phyloP scores from a whole-genome alignment of 2,329 filamentous ascomycete species.

The Piedraia hortae region DNA sequence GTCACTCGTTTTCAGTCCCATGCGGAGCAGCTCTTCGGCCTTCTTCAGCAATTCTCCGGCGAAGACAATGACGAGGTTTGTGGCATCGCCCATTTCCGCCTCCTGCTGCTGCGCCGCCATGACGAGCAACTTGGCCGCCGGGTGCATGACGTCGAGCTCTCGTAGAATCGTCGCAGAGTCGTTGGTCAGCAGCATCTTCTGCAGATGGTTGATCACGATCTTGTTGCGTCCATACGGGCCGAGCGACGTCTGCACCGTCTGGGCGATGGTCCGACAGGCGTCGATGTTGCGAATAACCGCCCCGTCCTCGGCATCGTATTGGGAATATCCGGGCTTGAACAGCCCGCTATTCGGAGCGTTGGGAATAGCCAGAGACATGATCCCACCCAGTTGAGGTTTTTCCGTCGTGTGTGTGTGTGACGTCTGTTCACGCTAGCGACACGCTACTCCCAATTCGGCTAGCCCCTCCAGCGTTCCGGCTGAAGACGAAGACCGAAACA shows the following conservation, averaged over 20 bases:
- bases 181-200: constrained; percentile 94
- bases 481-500: too few relatives aligned
- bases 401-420: too few relatives aligned
- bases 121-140: constrained; percentile 85
- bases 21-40: constrained; percentile 81
- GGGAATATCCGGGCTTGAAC: constrained; percentile 92
- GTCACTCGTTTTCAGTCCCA: constrained; percentile 96
- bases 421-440: too few relatives aligned
- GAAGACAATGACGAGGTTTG: constrained; percentile 86
- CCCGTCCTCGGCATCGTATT: constrained; percentile 95
- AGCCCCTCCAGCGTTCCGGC: too few relatives aligned
- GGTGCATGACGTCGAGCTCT: constrained; percentile 94
- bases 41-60: constrained; percentile 90
- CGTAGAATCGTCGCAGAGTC: constrained; percentile 92
- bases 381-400: too few relatives aligned
- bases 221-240: constrained; percentile 97
- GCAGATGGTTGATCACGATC: constrained; percentile 97
- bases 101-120: constrained; percentile 99
- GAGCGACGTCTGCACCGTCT: constrained; percentile 87
- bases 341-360: constrained; percentile 76
- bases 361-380: constrained; percentile 96
- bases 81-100: constrained; percentile 94
- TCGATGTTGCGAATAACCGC: constrained; percentile 97
- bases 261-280: constrained; percentile 82
- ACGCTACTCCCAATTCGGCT: too few relatives aligned